Conservation (phyloP, 2,329 filamentous ascomycete species). For the Keithomyces neogunnii region DNA sequence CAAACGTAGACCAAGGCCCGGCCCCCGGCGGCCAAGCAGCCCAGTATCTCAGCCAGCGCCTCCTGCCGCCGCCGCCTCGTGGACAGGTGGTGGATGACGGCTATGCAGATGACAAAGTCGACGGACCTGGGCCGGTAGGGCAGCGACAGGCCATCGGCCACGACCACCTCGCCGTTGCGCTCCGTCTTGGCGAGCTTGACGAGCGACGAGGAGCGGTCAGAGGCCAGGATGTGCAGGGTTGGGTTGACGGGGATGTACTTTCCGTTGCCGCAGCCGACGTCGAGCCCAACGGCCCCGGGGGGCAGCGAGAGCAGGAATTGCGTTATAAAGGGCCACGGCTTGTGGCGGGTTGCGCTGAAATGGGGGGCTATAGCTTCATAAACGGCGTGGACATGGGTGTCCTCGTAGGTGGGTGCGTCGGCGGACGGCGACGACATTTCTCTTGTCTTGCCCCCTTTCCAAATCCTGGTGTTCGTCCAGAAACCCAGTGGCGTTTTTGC, state of each 20-base stretch:
- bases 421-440: background rate
- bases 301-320: slow-evolving; percentile 60
- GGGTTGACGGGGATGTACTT: slow-evolving; percentile 83
- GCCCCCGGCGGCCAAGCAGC: slow-evolving; percentile 55
- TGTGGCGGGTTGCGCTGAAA: slow-evolving; percentile 71
- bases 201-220: slow-evolving; percentile 64
- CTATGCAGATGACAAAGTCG: slow-evolving; percentile 91
- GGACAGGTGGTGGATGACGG: slow-evolving; percentile 88
- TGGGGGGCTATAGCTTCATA: slow-evolving; percentile 83
- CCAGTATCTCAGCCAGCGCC: slow-evolving; percentile 63
- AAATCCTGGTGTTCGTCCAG: no score
- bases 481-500: no score
- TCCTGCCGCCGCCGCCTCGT: slow-evolving; percentile 64
- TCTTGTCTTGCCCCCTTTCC: background rate
- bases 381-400: slow-evolving; percentile 79
- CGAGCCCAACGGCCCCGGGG: slow-evolving; percentile 71
- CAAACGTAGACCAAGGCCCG: slow-evolving; percentile 82
- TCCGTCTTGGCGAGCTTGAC: slow-evolving; percentile 37
- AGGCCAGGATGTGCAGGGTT: slow-evolving; percentile 70
- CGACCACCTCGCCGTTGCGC: slow-evolving; percentile 54
- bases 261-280: slow-evolving; percentile 93
- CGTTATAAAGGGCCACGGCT: slow-evolving; percentile 89
- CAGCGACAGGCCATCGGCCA: slow-evolving; percentile 76
- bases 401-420: slow-evolving; percentile 60
- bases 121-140: slow-evolving; percentile 55